Evolutionary conservation across 2,329 filamentous ascomycete genomes (phyloP).

Genomic region (Sarocladium brachiariae): DNA sequence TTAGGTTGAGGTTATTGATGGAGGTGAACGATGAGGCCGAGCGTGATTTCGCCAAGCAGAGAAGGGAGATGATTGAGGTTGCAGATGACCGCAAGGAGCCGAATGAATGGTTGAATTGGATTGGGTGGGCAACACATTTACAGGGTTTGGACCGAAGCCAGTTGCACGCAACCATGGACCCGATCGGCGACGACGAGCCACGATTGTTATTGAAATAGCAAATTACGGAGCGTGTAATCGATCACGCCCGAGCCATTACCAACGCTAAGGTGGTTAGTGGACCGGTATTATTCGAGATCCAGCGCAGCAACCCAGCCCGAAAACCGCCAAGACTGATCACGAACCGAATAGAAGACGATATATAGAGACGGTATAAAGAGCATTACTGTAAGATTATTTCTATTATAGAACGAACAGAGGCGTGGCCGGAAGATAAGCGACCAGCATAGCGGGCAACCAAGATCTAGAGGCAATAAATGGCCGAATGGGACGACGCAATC

Average conservation of each 20-base stretch:
- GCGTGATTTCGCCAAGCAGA: background rate
- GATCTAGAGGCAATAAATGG: background rate
- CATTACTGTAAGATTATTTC: conserved; percentile 4
- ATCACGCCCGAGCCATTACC: background rate
- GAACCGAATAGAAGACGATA: conserved; percentile 2
- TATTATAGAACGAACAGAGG: conserved; percentile 5
- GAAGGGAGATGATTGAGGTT: background rate
- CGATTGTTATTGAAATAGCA: background rate
- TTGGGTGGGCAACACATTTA: background rate
- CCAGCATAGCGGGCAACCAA: background rate
- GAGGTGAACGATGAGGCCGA: background rate
- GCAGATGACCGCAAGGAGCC: background rate
- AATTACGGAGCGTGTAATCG: background rate
- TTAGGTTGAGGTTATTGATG: background rate
- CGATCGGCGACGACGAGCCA: background rate
- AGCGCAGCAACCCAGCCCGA: background rate
- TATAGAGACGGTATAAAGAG: conserved; percentile 8
- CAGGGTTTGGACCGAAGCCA: background rate
- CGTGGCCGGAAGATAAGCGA: background rate
- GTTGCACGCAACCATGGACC: background rate
- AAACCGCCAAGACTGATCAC: background rate
- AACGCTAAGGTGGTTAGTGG: background rate
- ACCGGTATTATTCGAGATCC: background rate
- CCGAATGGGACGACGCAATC: conserved; percentile 3
- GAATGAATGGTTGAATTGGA: background rate